Evolutionary conservation across 2,329 filamentous ascomycete genomes (phyloP).

Genomic region (Cytospora piceicola): DNA sequence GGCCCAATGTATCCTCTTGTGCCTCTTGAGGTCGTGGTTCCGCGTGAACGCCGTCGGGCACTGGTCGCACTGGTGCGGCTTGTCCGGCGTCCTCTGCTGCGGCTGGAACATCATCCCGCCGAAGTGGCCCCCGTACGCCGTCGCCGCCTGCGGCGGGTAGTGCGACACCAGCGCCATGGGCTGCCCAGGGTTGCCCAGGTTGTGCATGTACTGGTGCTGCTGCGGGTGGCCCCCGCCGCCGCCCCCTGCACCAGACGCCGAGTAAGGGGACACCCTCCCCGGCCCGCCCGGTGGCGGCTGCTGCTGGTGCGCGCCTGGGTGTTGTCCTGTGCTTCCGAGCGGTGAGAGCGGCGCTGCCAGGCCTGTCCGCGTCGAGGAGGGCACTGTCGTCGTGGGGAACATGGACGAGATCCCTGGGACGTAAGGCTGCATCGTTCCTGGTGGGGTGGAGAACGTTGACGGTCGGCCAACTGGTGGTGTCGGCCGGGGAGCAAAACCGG

Average conservation of each 20-base stretch:
- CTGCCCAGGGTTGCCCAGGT: constrained; percentile 72
- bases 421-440: constrained; percentile 26
- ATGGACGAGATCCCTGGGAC: constrained; percentile 31
- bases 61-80: constrained; percentile 92
- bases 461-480: constrained; percentile 29
- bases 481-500: constrained; percentile 26
- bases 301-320: constrained; percentile 2
- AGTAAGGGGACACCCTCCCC: constrained; percentile 37
- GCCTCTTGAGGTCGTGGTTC: constrained; percentile 94
- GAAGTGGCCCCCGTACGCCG: constrained; percentile 27
- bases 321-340: constrained; percentile 25
- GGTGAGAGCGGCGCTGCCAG: constrained; percentile 53
- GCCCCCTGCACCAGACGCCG: constrained; percentile 38
- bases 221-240: constrained; percentile 43
- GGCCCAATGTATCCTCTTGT: constrained; percentile 91
- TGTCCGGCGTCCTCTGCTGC: constrained; percentile 62
- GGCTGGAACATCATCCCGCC: constrained; percentile 49
- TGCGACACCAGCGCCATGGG: constrained; percentile 68
- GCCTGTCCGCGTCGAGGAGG: constrained; percentile 24
- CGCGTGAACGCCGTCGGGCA: constrained; percentile 94
- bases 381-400: constrained; percentile 27
- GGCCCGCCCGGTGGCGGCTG: constrained; percentile 13
- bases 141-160: constrained; percentile 41
- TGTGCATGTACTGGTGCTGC: constrained; percentile 62
- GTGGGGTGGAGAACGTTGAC: constrained; percentile 27